Percentiles rank a stretch among this genome's conserved stretches.
Evolutionary conservation across 2,329 filamentous ascomycete genomes (phyloP).

Genomic region (Fusarium torulosum): DNA sequence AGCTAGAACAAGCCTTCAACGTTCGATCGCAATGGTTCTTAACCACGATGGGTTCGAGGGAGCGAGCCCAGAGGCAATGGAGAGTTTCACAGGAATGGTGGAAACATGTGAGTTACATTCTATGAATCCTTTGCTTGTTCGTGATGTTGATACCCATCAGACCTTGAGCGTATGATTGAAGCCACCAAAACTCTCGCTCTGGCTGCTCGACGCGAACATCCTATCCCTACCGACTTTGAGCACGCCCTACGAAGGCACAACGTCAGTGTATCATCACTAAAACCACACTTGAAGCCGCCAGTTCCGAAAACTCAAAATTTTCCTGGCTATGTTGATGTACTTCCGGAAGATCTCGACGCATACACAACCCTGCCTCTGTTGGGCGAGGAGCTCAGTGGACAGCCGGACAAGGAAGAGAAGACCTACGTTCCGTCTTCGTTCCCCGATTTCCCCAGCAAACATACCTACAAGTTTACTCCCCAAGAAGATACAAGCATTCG

Average conservation of each 20-base stretch:
- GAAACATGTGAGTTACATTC: slow-evolving; percentile 65
- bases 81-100: slow-evolving; percentile 67
- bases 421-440: slow-evolving; percentile 70
- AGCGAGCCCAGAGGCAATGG: slow-evolving; percentile 67
- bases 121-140: not conserved
- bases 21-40: slow-evolving; percentile 68
- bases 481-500: slow-evolving; percentile 60
- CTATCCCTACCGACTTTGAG: slow-evolving; percentile 70
- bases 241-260: slow-evolving; percentile 65
- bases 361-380: slow-evolving; percentile 60
- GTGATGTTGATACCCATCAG: slow-evolving; percentile 53
- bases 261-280: slow-evolving; percentile 63
- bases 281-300: slow-evolving; percentile 68
- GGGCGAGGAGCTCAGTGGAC: slow-evolving; percentile 69
- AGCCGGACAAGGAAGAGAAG: slow-evolving; percentile 66
- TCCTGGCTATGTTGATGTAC: slow-evolving; percentile 56
- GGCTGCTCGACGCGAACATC: slow-evolving; percentile 64
- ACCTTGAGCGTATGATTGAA: slow-evolving; percentile 62
- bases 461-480: slow-evolving; percentile 73
- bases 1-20: slow-evolving; percentile 59
- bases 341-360: slow-evolving; percentile 56
- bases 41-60: slow-evolving; percentile 70
- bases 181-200: slow-evolving; percentile 62
- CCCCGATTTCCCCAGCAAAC: slow-evolving; percentile 72
- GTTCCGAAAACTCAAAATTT: slow-evolving; percentile 57